Conservation (phyloP, 352 stramenopile species). For the Blastocystis sp. region DNA sequence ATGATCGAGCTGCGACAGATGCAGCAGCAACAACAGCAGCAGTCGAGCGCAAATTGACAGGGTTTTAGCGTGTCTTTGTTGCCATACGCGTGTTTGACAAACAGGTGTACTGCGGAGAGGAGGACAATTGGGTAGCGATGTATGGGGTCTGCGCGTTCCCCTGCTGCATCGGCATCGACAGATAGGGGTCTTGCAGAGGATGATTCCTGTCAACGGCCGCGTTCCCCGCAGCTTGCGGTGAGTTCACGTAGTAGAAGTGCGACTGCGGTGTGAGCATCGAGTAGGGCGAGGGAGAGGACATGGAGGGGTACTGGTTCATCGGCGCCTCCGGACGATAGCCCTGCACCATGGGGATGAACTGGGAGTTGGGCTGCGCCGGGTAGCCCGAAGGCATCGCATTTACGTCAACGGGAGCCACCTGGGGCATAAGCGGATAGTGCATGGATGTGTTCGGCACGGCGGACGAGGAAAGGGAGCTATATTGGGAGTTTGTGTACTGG, state of each 20-base stretch:
- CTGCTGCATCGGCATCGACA: neutral
- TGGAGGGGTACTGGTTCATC: neutral
- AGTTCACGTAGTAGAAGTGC: conserved; percentile 26
- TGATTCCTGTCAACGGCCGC: neutral
- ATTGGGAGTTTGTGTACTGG: neutral
- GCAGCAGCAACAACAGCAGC: conserved; percentile 33
- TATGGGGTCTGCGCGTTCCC: neutral
- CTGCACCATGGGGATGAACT: neutral
- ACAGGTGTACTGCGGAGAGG: neutral
- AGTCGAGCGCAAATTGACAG: neutral
- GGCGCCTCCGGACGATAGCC: neutral
- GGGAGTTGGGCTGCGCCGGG: neutral
- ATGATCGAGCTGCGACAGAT: conserved; percentile 41
- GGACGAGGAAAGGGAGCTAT: no score
- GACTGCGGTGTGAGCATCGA: conserved; percentile 2
- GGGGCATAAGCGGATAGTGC: neutral
- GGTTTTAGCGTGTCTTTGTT: neutral
- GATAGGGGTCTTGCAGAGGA: conserved; percentile 10
- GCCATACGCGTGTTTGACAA: neutral
- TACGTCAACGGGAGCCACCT: neutral
- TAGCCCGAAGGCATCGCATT: neutral
- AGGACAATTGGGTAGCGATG: neutral
- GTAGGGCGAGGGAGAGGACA: neutral
- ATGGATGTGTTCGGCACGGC: neutral
- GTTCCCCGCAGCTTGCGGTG: neutral